Evolutionary conservation across 495 filamentous ascomycete genomes (phyloP).

Genomic region (Penicilliopsis zonata): DNA sequence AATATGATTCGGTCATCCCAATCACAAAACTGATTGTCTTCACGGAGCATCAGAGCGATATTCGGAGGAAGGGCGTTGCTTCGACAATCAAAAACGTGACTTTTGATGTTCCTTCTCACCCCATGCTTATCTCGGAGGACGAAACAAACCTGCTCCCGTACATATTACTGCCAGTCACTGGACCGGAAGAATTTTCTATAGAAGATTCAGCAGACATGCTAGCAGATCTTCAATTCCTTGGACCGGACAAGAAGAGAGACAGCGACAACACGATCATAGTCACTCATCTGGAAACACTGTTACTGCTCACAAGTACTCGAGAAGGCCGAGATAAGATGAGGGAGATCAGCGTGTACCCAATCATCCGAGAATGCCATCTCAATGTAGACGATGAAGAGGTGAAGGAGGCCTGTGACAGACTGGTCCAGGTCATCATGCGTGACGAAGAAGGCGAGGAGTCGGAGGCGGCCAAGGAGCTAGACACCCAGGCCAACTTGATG

Average conservation of each 20-base stretch:
- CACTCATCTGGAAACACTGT: conserved; percentile 80
- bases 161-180: conserved; percentile 58
- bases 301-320: conserved; percentile 68
- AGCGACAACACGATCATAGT: conserved; percentile 58
- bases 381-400: conserved; percentile 70
- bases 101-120: conserved; percentile 59
- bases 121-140: conserved; percentile 55
- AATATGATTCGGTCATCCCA: conserved; percentile 69
- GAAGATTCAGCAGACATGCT: conserved; percentile 70
- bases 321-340: conserved; percentile 64
- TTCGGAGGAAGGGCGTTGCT: conserved; percentile 83
- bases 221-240: conserved; percentile 75
- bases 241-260: conserved; percentile 78
- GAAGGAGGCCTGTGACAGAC: conserved; percentile 70
- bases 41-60: conserved; percentile 69
- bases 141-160: conserved; percentile 79
- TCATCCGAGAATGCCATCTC: conserved; percentile 77
- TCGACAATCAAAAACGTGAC: conserved; percentile 81
- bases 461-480: conserved; percentile 1
- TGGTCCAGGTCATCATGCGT: conserved; percentile 87
- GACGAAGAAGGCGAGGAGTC: conserved; percentile 43
- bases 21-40: conserved; percentile 84
- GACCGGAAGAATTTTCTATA: conserved; percentile 44
- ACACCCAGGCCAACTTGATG: conserved; percentile 6
- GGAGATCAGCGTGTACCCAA: conserved; percentile 70